phyloP scores from a whole-genome alignment of 257 asterid genomes.

The Buddleja alternifolia region DNA sequence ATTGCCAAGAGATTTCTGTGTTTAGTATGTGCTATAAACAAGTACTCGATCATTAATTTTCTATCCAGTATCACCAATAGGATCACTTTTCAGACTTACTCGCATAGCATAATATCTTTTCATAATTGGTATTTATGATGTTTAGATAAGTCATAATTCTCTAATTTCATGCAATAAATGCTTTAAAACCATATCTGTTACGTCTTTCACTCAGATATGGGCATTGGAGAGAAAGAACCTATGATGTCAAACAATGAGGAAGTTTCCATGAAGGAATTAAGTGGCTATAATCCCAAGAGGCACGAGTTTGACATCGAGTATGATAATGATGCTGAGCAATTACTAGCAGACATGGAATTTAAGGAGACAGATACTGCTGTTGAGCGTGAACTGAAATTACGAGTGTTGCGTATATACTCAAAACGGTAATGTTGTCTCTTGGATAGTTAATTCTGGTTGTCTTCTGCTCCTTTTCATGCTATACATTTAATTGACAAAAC shows the following conservation, averaged over 20 bases:
- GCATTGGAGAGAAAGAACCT: constrained; percentile 91
- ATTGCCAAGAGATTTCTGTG: not conserved
- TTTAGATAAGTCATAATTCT: not conserved
- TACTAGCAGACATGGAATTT: constrained; percentile 97
- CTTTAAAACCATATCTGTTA: constrained; percentile 26
- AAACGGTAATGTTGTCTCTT: constrained; percentile 56
- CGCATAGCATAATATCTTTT: not conserved
- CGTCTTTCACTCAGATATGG: constrained; percentile 67
- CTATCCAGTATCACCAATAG: constrained; percentile 1
- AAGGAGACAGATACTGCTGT: constrained; percentile 87
- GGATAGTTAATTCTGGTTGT: not conserved
- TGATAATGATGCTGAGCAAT: constrained; percentile 98
- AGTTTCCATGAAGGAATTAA: constrained; percentile 69
- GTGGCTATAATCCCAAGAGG: constrained; percentile 93
- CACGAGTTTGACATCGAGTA: constrained; percentile 93
- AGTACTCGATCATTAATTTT: not conserved
- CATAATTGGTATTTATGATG: not conserved
- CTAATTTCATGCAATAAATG: constrained; percentile 21
- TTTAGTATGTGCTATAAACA: not conserved
- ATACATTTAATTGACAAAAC: not conserved
- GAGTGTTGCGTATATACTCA: constrained; percentile 79
- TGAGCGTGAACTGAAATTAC: constrained; percentile 83
- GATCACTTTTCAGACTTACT: constrained; percentile 12
- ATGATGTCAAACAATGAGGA: constrained; percentile 70
- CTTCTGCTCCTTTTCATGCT: constrained; percentile 5